Conservation (phyloP, 805 yeast species). For the Wickerhamiella nectarea region DNA sequence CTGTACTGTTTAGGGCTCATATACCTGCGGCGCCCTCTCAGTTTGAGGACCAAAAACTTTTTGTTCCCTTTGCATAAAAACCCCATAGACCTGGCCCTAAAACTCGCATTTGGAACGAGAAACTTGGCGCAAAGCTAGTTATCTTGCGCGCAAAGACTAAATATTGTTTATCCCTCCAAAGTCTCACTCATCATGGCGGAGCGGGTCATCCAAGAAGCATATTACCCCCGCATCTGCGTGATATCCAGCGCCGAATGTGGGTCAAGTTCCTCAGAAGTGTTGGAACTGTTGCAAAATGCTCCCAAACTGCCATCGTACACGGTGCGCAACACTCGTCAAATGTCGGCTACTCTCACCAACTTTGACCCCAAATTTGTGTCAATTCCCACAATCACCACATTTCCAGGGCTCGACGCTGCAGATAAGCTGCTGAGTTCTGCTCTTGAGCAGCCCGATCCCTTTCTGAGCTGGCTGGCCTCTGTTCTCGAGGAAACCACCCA, state of each 20-base stretch:
- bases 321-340: conserved; percentile 38
- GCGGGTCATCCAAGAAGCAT: background rate
- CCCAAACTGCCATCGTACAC: conserved; percentile 30
- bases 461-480: conserved; percentile 1
- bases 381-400: conserved; percentile 27
- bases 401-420: conserved; percentile 10
- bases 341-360: conserved; percentile 36
- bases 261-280: background rate
- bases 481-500: conserved; percentile 1
- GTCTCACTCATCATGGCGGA: background rate
- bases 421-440: conserved; percentile 11
- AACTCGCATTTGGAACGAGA: too few relatives aligned
- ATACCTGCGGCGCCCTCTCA: too few relatives aligned
- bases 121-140: too few relatives aligned
- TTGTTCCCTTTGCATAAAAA: too few relatives aligned
- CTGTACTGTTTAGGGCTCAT: background rate
- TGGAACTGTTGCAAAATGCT: background rate
- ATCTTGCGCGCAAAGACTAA: too few relatives aligned
- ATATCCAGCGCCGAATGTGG: background rate
- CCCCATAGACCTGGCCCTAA: too few relatives aligned
- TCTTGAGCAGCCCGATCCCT: background rate
- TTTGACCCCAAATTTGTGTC: conserved; percentile 31
- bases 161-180: too few relatives aligned
- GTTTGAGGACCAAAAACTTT: too few relatives aligned
- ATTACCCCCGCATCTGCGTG: conserved; percentile 4